phyloP scores from a whole-genome alignment of 2,329 filamentous ascomycete genomes.

The Fusarium sp. region DNA sequence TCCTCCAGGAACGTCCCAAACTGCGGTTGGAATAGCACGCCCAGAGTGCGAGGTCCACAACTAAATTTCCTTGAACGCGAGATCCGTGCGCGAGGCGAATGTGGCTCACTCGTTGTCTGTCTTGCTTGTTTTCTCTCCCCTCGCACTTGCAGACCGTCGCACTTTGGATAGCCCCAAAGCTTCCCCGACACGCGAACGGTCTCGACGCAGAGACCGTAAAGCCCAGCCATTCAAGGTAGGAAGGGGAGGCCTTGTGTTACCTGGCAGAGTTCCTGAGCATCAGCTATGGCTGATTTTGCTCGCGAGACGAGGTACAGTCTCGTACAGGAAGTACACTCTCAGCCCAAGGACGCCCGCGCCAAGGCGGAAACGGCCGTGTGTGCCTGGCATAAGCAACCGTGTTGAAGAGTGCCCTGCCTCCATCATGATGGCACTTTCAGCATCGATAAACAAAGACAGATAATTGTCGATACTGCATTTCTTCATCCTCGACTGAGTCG shows the following conservation, averaged over 20 bases:
- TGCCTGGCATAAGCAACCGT: neutral
- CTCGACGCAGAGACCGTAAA: neutral
- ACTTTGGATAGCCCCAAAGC: slow-evolving; percentile 21
- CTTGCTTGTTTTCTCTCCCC: slow-evolving; percentile 16
- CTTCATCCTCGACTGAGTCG: neutral
- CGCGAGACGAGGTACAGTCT: neutral
- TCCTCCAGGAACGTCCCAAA: slow-evolving; percentile 31
- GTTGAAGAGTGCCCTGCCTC: neutral
- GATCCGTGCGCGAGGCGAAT: slow-evolving; percentile 32
- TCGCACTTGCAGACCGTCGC: slow-evolving; percentile 13
- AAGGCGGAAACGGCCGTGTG: slow-evolving; percentile 2
- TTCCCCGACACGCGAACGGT: slow-evolving; percentile 4
- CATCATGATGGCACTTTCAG: neutral
- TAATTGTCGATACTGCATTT: neutral
- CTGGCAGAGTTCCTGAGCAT: slow-evolving; percentile 5
- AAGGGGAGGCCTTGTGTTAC: slow-evolving; percentile 12
- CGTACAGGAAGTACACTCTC: neutral
- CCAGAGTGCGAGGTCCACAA: slow-evolving; percentile 18
- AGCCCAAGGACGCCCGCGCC: slow-evolving; percentile 2
- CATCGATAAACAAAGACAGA: neutral
- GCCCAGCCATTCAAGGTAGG: neutral
- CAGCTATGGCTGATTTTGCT: neutral
- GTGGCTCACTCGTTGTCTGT: slow-evolving; percentile 4
- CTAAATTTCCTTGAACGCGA: slow-evolving; percentile 15
- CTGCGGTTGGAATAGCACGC: slow-evolving; percentile 22